Base-by-base conservation (phyloP, 2,329 filamentous ascomycete genomes). In the Aspergillus pseudoterreus region DNA sequence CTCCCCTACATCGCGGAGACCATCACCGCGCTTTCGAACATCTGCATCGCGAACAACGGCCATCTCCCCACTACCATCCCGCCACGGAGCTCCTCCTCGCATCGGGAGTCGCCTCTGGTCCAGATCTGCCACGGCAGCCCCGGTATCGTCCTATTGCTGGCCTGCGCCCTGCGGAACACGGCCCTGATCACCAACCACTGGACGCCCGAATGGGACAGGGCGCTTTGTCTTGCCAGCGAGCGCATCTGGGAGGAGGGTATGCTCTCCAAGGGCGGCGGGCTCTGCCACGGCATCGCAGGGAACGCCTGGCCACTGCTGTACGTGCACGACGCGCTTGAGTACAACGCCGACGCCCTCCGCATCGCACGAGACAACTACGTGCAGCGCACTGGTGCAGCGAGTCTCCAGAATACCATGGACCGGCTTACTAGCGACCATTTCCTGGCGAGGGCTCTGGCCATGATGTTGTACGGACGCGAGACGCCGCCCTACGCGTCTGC, bases 111-210 rank as follows among this genome's bases (percentile, higher is more conserved):
- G 1, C 64, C 65, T 35, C 63, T 74, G 10, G 67, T 75, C 2
- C 72, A 75, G 42, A 60, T 75, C 32, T 75, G 72, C 32, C 72
- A 75, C 49, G 72, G 72, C 2, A 64, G 65, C 14, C 72, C 72
- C 1, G 70, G 69, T 0, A 53, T 73, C 4, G 57, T 75, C 5
- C 50, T 70, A 14, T 63, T 75, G 4, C 51, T 75, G 19, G 64
- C 62, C 1, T 58, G 63, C 12, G 68, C 69, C 15, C 59, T 68
- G 47, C 65, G 63, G 32, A 66, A 66, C 33, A 22, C 38, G 1
- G 17, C 49, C 5, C 41, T 75, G n/a, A 53, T 61, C 19, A 45
- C 49, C 17, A 52, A 57, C 8, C 62, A 63, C 46, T 74, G 71
- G 71, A 56, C 62, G 27, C 71, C 71, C 2, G 63, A 65, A 36